Evolutionary conservation across 2,329 filamentous ascomycete genomes (phyloP).

Genomic region (Fusarium mundagurra): DNA sequence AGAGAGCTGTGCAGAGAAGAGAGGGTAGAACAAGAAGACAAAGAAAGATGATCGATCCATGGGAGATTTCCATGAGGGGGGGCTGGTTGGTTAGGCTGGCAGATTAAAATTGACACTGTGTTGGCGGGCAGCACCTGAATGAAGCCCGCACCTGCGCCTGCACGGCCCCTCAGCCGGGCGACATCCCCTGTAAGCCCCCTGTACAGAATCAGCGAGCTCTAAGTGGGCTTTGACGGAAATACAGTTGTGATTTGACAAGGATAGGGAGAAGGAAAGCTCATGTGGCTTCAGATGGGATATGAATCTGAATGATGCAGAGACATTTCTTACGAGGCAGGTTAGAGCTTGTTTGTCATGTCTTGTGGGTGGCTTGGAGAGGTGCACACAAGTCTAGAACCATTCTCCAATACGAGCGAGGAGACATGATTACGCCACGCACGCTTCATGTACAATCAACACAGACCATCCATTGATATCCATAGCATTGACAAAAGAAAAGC

Average conservation of each 20-base stretch:
- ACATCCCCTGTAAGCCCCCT: slow-evolving; percentile 23
- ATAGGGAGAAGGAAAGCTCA: neutral
- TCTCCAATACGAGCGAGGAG: slow-evolving; percentile 8
- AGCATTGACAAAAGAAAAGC: slow-evolving; percentile 12
- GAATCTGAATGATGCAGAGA: slow-evolving; percentile 37
- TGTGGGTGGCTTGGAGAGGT: slow-evolving; percentile 2
- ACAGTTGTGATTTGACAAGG: slow-evolving; percentile 20
- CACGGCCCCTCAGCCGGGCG: slow-evolving; percentile 18
- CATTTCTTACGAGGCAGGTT: slow-evolving; percentile 29
- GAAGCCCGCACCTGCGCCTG: slow-evolving; percentile 14
- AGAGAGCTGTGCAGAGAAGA: slow-evolving; percentile 31
- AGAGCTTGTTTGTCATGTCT: slow-evolving; percentile 17
- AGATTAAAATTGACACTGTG: slow-evolving; percentile 36
- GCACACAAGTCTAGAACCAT: neutral
- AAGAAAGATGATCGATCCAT: slow-evolving; percentile 6
- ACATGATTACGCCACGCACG: slow-evolving; percentile 33
- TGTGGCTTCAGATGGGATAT: slow-evolving; percentile 33
- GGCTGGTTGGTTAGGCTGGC: slow-evolving; percentile 26
- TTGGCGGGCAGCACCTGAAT: slow-evolving; percentile 27
- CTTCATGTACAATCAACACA: slow-evolving; percentile 25
- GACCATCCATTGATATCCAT: neutral
- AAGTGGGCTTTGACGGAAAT: slow-evolving; percentile 31
- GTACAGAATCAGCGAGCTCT: slow-evolving; percentile 27
- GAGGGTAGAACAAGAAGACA: slow-evolving; percentile 29
- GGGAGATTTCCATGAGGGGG: slow-evolving; percentile 40